These are phyloP conservation scores for Entomortierella lignicola DNA, from an alignment of 192 early-diverging fungal genomes.

Conservation along the genomic window DNA sequence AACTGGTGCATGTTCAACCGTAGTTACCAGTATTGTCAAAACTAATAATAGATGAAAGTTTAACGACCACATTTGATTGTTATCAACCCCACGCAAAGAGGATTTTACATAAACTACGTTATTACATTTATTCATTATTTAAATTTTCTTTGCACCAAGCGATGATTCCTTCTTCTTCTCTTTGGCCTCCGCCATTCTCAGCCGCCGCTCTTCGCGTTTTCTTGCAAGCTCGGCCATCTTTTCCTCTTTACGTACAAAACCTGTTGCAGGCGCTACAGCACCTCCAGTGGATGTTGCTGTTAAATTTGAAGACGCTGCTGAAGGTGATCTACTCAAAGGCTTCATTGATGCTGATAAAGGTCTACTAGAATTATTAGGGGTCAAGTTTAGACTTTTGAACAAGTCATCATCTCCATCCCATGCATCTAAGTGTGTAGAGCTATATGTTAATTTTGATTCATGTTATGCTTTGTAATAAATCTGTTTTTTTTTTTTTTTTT, in stretches of 20 bases:
- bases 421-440: slow-evolving; percentile 25
- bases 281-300: slow-evolving; percentile 3
- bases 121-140: slow-evolving; percentile 6
- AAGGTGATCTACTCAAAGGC: neutral
- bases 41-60: no score
- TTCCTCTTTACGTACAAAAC: slow-evolving; percentile 56
- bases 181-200: slow-evolving; percentile 59
- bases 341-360: slow-evolving; percentile 8
- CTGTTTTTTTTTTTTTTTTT: neutral
- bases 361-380: neutral
- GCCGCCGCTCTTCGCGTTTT: slow-evolving; percentile 64
- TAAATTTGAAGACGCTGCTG: slow-evolving; percentile 9
- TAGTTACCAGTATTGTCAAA: no score
- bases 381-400: slow-evolving; percentile 36
- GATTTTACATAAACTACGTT: no score
- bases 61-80: no score
- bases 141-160: slow-evolving; percentile 63
- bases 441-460: neutral
- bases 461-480: no score
- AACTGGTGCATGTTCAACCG: no score
- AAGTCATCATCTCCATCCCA: slow-evolving; percentile 54
- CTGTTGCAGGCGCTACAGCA: neutral
- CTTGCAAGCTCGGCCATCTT: slow-evolving; percentile 62
- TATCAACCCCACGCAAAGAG: no score
- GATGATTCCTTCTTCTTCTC: slow-evolving; percentile 53